A percentile compares a stretch with the other conserved stretches of the same genome.
Evolutionary conservation across 352 stramenopile species (phyloP).

Genomic region (Globisporangium orthogonon): DNA sequence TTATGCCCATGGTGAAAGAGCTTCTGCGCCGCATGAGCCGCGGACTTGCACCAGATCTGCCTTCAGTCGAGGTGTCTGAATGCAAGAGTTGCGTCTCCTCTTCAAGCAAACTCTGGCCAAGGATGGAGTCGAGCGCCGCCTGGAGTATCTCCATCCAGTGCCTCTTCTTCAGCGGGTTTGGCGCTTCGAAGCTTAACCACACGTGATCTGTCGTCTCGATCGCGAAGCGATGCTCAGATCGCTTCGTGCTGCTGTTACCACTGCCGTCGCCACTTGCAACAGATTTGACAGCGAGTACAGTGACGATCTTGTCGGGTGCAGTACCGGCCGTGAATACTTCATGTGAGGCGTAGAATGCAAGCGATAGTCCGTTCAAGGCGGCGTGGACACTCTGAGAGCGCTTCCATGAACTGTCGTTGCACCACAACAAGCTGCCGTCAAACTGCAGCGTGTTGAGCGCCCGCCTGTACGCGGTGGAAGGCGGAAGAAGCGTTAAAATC

Average conservation of each 20-base stretch:
- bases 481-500: slow-evolving; percentile 26
- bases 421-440: slow-evolving; percentile 30
- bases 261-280: slow-evolving; percentile 17
- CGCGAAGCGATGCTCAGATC: slow-evolving; percentile 23
- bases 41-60: background rate
- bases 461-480: slow-evolving; percentile 20
- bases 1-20: slow-evolving; percentile 2
- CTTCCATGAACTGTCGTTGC: slow-evolving; percentile 26
- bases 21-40: slow-evolving; percentile 1
- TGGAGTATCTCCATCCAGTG: slow-evolving; percentile 51
- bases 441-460: slow-evolving; percentile 30
- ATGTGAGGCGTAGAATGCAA: slow-evolving; percentile 48
- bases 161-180: slow-evolving; percentile 25
- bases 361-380: slow-evolving; percentile 27
- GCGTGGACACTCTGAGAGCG: slow-evolving; percentile 38
- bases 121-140: slow-evolving; percentile 37
- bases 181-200: slow-evolving; percentile 39
- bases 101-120: slow-evolving; percentile 37
- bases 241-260: slow-evolving; percentile 16
- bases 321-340: slow-evolving; percentile 49
- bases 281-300: slow-evolving; percentile 12
- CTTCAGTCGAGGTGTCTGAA: background rate
- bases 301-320: slow-evolving; percentile 4
- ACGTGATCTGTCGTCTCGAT: slow-evolving; percentile 48
- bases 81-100: slow-evolving; percentile 21